Evolutionary conservation across 495 filamentous ascomycete genomes (phyloP).

Genomic region (Podospora didyma): DNA sequence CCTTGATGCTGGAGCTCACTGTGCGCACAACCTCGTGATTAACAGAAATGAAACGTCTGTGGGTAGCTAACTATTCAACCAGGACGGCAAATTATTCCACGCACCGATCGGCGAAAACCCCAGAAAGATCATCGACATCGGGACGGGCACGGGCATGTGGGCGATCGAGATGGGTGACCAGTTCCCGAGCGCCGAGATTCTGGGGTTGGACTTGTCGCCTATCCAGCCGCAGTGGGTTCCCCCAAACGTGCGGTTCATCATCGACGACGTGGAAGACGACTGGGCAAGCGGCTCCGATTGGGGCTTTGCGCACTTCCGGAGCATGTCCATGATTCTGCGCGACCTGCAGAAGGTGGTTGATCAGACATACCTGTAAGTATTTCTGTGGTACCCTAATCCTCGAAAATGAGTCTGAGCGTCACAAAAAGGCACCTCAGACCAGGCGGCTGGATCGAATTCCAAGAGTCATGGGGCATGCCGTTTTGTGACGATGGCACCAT

Average conservation of each 20-base stretch:
- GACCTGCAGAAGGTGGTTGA: constrained; percentile 21
- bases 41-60: background rate
- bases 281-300: constrained; percentile 30
- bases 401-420: too few relatives aligned
- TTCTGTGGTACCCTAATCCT: background rate
- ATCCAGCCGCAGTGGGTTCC: constrained; percentile 40
- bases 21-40: constrained; percentile 4
- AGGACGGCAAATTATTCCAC: constrained; percentile 38
- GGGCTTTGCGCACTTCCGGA: constrained; percentile 38
- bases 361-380: constrained; percentile 26
- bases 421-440: constrained; percentile 28
- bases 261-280: constrained; percentile 42
- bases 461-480: constrained; percentile 32
- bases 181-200: constrained; percentile 33
- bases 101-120: constrained; percentile 39
- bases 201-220: constrained; percentile 32
- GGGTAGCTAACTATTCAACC: too few relatives aligned
- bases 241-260: constrained; percentile 36
- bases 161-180: constrained; percentile 39
- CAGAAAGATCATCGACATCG: constrained; percentile 44
- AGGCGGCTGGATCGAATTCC: constrained; percentile 34
- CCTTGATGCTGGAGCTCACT: constrained; percentile 26
- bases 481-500: constrained; percentile 36
- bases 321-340: constrained; percentile 22
- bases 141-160: constrained; percentile 55